phyloP scores from a whole-genome alignment of 169 alveolate genomes.

The Cryptosporidium ryanae region DNA sequence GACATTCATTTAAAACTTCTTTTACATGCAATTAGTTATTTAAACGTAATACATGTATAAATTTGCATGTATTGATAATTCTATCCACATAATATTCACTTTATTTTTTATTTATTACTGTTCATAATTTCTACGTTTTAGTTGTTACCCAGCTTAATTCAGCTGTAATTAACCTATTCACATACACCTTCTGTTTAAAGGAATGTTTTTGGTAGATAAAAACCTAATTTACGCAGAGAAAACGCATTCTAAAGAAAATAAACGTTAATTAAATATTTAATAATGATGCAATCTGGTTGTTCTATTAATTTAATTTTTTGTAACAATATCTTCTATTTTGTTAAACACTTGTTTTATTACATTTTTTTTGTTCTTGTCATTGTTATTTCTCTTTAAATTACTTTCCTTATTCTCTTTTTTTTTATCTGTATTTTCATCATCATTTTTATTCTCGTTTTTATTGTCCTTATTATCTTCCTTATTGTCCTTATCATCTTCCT shows the following conservation, averaged over 20 bases:
- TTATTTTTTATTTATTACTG: too few relatives aligned
- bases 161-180: too few relatives aligned
- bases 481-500: not conserved
- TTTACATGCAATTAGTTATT: too few relatives aligned
- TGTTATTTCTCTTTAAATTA: conserved; percentile 1
- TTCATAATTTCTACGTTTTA: too few relatives aligned
- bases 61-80: too few relatives aligned
- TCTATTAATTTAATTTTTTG: conserved; percentile 18
- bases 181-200: too few relatives aligned
- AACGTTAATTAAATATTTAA: not conserved
- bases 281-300: not conserved
- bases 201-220: too few relatives aligned
- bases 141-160: too few relatives aligned
- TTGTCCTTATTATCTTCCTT: conserved; percentile 6
- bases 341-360: conserved; percentile 44
- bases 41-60: too few relatives aligned
- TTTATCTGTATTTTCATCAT: not conserved
- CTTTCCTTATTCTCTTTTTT: not conserved
- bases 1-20: too few relatives aligned
- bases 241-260: too few relatives aligned
- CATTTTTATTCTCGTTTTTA: not conserved
- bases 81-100: not conserved
- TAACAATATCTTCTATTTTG: conserved; percentile 39
- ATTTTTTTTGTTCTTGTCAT: conserved; percentile 3
- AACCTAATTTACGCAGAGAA: too few relatives aligned